phyloP scores from a whole-genome alignment of 768 basidiomycete genomes.

The Amanita thiersii region DNA sequence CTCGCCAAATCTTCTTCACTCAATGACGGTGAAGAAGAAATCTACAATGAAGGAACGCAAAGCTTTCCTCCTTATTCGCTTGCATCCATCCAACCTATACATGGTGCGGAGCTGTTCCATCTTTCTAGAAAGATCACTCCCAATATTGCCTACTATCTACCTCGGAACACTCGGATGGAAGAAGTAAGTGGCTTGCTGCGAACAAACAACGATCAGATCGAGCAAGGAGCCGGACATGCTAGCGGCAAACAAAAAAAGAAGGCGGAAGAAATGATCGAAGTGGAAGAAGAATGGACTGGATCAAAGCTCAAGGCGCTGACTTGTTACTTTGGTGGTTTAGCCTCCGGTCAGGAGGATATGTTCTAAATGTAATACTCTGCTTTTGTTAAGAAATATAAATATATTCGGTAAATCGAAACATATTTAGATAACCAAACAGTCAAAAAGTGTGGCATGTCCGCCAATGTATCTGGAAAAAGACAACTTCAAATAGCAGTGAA shows the following conservation, averaged over 20 bases:
- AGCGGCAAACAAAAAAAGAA: conserved; percentile 5
- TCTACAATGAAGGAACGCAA: conserved; percentile 18
- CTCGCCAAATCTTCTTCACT: conserved; percentile 27
- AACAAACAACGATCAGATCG: neutral
- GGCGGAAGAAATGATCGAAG: conserved; percentile 59
- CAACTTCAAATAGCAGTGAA: no score
- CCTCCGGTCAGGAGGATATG: conserved; percentile 52
- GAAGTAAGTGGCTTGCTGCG: conserved; percentile 49
- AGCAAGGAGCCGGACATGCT: no score
- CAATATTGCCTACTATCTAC: conserved; percentile 87
- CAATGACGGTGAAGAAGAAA: conserved; percentile 5
- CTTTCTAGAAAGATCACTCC: conserved; percentile 63
- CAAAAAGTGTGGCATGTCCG: no score
- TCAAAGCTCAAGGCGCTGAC: conserved; percentile 89
- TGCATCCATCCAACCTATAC: conserved; percentile 66
- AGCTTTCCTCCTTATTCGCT: conserved; percentile 52
- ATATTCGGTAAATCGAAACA: no score
- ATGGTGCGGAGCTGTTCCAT: conserved; percentile 74
- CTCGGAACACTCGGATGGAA: conserved; percentile 67
- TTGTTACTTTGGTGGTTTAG: conserved; percentile 88
- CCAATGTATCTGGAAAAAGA: no score
- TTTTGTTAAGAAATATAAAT: no score
- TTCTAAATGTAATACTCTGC: no score
- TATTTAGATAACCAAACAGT: no score
- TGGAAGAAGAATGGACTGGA: conserved; percentile 97